Evolutionary conservation across 495 filamentous ascomycete species (phyloP).

Genomic region (Aspergillus mulundensis): DNA sequence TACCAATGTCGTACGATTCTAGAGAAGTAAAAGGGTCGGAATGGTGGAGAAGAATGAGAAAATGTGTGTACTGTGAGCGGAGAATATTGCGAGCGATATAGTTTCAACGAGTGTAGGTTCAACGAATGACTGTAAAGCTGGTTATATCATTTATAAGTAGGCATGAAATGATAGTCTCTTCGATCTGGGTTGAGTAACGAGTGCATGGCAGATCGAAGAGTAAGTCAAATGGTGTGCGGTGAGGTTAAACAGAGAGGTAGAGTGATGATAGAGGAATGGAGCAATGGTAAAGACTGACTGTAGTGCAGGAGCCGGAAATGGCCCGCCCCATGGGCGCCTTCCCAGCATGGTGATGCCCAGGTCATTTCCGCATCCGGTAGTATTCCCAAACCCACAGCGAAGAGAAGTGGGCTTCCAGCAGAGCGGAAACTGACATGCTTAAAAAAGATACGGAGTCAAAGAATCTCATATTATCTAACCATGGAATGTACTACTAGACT

Average conservation of each 20-base stretch:
- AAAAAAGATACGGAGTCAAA: not conserved
- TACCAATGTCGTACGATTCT: not conserved
- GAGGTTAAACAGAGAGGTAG: not conserved
- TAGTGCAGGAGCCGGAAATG: conserved; percentile 5
- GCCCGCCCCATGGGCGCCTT: not conserved
- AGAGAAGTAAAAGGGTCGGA: not conserved
- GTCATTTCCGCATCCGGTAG: conserved; percentile 22
- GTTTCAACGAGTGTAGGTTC: conserved; percentile 18
- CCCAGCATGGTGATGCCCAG: conserved; percentile 7
- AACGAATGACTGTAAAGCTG: conserved; percentile 7
- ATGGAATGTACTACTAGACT: not conserved
- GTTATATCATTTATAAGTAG: conserved; percentile 16
- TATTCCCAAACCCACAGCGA: conserved; percentile 4
- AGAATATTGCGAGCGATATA: conserved; percentile 4
- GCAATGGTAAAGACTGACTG: not conserved
- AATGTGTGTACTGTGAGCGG: not conserved
- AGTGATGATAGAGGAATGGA: conserved; percentile 12
- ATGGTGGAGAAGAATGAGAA: not conserved
- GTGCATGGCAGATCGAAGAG: not conserved
- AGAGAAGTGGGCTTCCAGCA: not conserved
- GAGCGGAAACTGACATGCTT: not conserved
- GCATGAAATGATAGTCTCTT: conserved; percentile 11
- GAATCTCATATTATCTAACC: not conserved
- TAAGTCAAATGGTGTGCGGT: not conserved
- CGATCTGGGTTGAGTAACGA: conserved; percentile 4